A percentile compares a stretch with the other conserved stretches of the same genome.
Conservation (phyloP, 192 early-diverging fungal species). For the Globomyces pollinis-pini region DNA sequence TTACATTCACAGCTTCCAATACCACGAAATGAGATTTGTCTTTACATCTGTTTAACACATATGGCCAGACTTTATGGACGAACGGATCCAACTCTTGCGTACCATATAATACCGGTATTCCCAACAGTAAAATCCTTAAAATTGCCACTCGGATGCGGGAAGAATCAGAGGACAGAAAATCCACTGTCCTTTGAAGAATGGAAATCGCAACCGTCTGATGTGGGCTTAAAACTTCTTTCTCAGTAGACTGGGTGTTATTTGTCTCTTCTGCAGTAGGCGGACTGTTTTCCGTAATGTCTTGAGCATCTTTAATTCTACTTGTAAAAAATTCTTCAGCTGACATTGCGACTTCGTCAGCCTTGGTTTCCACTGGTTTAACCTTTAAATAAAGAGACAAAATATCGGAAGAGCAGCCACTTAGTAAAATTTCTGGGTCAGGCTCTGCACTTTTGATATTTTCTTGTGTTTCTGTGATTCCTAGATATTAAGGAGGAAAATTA, state of each 20-base stretch:
- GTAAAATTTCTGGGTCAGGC: not conserved
- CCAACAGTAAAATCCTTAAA: conserved; percentile 11
- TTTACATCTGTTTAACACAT: conserved; percentile 10
- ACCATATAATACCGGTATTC: conserved; percentile 9
- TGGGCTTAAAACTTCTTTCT: not conserved
- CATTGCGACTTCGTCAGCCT: not conserved
- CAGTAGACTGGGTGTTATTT: not conserved
- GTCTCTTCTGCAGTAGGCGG: not conserved
- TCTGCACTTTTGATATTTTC: not conserved
- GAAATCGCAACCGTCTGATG: not conserved
- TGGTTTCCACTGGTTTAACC: not conserved
- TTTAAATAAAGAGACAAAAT: no score
- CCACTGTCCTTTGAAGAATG: conserved; percentile 12
- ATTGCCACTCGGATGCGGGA: conserved; percentile 14
- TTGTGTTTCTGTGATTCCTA: not conserved
- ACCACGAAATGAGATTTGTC: conserved; percentile 30
- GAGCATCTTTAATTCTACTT: not conserved
- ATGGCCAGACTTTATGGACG: conserved; percentile 31
- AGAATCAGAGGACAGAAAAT: conserved; percentile 17
- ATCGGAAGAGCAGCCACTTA: not conserved
- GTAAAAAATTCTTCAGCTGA: not conserved
- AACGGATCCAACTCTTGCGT: conserved; percentile 17
- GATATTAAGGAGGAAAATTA: no score
- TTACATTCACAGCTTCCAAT: conserved; percentile 17
- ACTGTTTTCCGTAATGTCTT: not conserved